Evolutionary conservation across 208 protist genomes (phyloP).

Genomic region (Crithidia mellificae): DNA sequence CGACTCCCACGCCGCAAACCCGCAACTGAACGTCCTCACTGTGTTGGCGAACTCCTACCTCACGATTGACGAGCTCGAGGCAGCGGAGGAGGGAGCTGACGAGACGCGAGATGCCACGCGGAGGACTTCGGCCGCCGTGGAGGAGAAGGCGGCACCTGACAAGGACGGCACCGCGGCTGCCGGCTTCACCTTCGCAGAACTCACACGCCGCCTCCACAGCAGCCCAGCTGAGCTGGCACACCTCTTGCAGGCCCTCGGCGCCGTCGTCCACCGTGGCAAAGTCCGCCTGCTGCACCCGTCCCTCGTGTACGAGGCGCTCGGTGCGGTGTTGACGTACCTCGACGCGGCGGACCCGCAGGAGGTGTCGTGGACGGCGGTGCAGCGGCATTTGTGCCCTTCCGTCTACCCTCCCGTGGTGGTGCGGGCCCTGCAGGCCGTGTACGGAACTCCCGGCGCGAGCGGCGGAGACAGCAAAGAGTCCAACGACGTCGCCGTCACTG

Average conservation of each 20-base stretch:
- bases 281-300: slow-evolving; percentile 60
- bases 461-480: background rate
- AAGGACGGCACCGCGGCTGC: background rate
- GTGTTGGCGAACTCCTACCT: slow-evolving; percentile 38
- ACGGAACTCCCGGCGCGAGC: slow-evolving; percentile 18
- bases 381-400: slow-evolving; percentile 49
- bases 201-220: slow-evolving; percentile 35
- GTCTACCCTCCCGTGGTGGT: slow-evolving; percentile 63
- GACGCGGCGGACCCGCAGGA: slow-evolving; percentile 27
- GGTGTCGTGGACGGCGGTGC: slow-evolving; percentile 34
- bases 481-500: slow-evolving; percentile 3
- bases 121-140: too few species aligned
- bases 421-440: slow-evolving; percentile 45
- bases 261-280: slow-evolving; percentile 49
- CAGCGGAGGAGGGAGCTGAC: background rate
- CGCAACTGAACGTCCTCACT: slow-evolving; percentile 34
- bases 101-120: background rate
- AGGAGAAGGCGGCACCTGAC: too few species aligned
- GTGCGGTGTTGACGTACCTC: slow-evolving; percentile 40
- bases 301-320: slow-evolving; percentile 44
- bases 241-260: slow-evolving; percentile 36
- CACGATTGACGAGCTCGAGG: slow-evolving; percentile 56
- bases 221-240: slow-evolving; percentile 59
- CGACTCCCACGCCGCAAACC: slow-evolving; percentile 37
- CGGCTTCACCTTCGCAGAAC: slow-evolving; percentile 54